Evolutionary conservation across 805 yeast species (phyloP).

Genomic region (Candida sonorensis): DNA sequence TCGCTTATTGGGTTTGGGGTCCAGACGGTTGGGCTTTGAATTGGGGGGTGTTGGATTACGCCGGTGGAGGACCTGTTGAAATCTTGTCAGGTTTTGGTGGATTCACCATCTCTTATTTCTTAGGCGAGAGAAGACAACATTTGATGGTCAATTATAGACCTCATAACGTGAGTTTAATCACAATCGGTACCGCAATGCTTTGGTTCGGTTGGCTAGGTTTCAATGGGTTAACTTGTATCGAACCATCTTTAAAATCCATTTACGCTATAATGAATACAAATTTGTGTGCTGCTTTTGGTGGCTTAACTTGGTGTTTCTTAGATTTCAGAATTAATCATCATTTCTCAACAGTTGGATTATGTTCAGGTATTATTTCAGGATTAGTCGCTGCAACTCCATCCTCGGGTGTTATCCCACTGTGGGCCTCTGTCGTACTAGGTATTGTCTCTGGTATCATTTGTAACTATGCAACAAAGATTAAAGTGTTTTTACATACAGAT

Average conservation of each 20-base stretch:
- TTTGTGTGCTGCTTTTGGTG: slow-evolving; percentile 84
- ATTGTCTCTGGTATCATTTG: slow-evolving; percentile 74
- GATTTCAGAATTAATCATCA: slow-evolving; percentile 85
- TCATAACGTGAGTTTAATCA: slow-evolving; percentile 87
- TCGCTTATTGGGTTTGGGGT: slow-evolving; percentile 96
- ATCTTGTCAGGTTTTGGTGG: slow-evolving; percentile 89
- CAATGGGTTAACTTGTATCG: slow-evolving; percentile 83
- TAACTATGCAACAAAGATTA: slow-evolving; percentile 84
- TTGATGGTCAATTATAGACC: slow-evolving; percentile 86
- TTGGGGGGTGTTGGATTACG: slow-evolving; percentile 93
- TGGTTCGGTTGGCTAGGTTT: slow-evolving; percentile 97
- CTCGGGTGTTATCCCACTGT: slow-evolving; percentile 83
- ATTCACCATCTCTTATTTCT: slow-evolving; percentile 71
- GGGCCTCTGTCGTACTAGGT: slow-evolving; percentile 87
- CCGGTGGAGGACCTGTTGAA: slow-evolving; percentile 98
- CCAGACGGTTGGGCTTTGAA: slow-evolving; percentile 86
- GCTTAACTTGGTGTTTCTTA: slow-evolving; percentile 82
- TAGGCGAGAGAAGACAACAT: slow-evolving; percentile 73
- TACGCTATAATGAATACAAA: slow-evolving; percentile 92
- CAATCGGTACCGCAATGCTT: slow-evolving; percentile 77
- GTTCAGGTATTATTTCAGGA: slow-evolving; percentile 95
- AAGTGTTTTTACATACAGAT: slow-evolving; percentile 74
- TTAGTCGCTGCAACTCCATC: slow-evolving; percentile 96
- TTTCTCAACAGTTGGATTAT: slow-evolving; percentile 91
- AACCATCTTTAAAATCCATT: slow-evolving; percentile 76